Evolutionary conservation across 331 rosid genomes (phyloP).

Genomic region (Pyracantha coccinea): DNA sequence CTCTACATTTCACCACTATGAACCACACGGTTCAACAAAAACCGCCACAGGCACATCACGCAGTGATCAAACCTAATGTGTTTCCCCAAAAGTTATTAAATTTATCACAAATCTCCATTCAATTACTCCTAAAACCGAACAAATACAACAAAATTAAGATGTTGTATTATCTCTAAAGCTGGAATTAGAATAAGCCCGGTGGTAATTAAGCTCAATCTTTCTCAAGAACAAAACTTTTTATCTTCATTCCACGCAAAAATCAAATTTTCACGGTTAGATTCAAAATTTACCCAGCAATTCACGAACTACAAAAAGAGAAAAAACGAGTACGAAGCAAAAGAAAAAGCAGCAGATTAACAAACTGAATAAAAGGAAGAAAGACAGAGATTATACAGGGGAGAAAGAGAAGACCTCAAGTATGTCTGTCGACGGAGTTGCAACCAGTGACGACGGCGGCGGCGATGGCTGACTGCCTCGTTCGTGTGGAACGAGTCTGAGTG

Average conservation of each 20-base stretch:
- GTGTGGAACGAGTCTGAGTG: neutral
- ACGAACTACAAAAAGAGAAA: neutral
- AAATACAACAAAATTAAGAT: neutral
- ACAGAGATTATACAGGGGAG: neutral
- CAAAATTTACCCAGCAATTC: neutral
- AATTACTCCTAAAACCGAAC: neutral
- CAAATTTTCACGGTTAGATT: neutral
- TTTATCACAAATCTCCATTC: neutral
- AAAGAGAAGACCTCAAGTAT: neutral
- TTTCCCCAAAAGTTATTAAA: too few relatives aligned
- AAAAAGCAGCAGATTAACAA: neutral
- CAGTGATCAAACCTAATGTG: neutral
- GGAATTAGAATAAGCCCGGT: neutral
- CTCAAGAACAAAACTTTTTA: neutral
- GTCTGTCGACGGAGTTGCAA: neutral
- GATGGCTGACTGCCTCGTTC: neutral
- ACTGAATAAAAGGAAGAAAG: neutral
- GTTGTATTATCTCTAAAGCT: neutral
- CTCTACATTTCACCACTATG: neutral
- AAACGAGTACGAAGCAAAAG: neutral
- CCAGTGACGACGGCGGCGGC: neutral
- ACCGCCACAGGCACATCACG: neutral
- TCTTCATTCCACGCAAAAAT: neutral
- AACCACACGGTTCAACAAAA: neutral
- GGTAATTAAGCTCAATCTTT: neutral